Percentiles rank a stretch among this genome's conserved stretches.
Conservation (phyloP, 306 rosid genomes). For the apple (Malus domestica) region ASM211411v1 NC_041800.1:12329001-12329500, state of each 20-base stretch:
- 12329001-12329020: not conserved
- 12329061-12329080: not conserved
- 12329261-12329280: not conserved
- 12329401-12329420: not conserved
- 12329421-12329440: slow-evolving; percentile 3
- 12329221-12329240: not conserved
- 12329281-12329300: not conserved
- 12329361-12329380: not conserved
- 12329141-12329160: not conserved
- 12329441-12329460: slow-evolving; percentile 72
- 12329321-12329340: not conserved
- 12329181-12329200: not conserved
- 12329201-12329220: not conserved
- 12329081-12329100: not conserved
- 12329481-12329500: slow-evolving; percentile 82
- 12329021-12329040: not conserved
- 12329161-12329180: not conserved
- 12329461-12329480: slow-evolving; percentile 89
- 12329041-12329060: not conserved
- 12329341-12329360: not conserved
- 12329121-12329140: not conserved
- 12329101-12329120: not conserved
- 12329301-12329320: not conserved
- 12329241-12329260: not conserved
- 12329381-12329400: not conserved